phyloP scores from a whole-genome alignment of 257 asterid genomes.

The Nicotiana obtusifolia region DNA sequence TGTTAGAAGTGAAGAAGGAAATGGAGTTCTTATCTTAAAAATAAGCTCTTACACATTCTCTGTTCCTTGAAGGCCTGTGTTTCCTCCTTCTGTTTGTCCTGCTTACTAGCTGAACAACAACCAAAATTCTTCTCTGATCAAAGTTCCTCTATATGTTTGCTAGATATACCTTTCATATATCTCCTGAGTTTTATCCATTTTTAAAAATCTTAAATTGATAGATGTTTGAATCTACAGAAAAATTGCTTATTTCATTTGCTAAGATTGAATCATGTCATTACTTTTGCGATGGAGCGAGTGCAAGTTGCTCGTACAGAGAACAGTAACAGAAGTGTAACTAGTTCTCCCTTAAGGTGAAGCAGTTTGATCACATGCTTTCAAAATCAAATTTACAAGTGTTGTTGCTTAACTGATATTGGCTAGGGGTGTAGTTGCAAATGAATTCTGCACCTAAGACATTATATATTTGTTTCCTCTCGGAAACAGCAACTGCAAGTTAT shows the following conservation, averaged over 20 bases:
- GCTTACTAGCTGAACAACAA: not conserved
- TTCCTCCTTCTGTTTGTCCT: not conserved
- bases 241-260: not conserved
- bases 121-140: not conserved
- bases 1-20: not conserved
- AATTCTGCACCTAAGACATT: not conserved
- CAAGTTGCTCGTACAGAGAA: not conserved
- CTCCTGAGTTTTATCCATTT: not conserved
- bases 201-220: not conserved
- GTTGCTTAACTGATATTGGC: not conserved
- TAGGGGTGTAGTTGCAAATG: not conserved
- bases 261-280: not conserved
- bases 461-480: not conserved
- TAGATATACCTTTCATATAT: not conserved
- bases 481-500: not conserved
- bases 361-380: not conserved
- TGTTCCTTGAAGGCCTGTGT: not conserved
- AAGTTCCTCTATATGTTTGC: not conserved
- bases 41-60: not conserved
- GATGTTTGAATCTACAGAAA: not conserved
- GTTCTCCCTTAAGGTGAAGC: constrained; percentile 1
- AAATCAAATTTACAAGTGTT: not conserved
- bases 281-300: not conserved
- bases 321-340: not conserved
- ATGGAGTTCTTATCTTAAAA: not conserved